Base-by-base conservation (phyloP, 192 early-diverging fungal genomes). In the Mortierella hygrophila region DNA sequence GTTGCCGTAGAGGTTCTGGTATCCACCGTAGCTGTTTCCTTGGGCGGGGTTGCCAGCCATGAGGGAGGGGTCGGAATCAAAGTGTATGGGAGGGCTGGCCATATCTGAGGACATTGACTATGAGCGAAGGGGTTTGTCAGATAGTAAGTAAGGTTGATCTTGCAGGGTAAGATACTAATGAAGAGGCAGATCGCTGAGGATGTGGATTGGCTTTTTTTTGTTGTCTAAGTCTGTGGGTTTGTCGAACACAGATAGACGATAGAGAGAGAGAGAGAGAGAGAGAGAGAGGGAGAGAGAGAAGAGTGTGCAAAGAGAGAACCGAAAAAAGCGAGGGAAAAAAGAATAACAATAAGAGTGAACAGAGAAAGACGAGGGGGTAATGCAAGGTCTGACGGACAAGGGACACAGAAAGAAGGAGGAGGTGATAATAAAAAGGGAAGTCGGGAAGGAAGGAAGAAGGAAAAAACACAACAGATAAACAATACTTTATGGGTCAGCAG, bases 61-160 rank as follows among this genome's bases (percentile, higher is more conserved):
- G 35, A 86, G 60, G 38, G 75, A 70, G 3, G 78, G 75, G 70
- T 86, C 84, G 18, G 78, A 77, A 26, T 86, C 84, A 42, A 86
- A 86, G 9, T 85, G 83, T 77, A 86, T 75, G 32, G 84, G 84
- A 52, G 84, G 84, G 6, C 78, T 86, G 79, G 84, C 84, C 84
- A 86, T 86, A 73, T 86, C 76, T 60, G 84, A 80, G 40, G 84
- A 80, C 79, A 80, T 81, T 40, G 70, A 81, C 75, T 70, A 73
- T 70, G n/a, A 55, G 63, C 37, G 26, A 54, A 18, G 35, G n/a
- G 72, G 40, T 70, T 38, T n/a, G 40, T 10, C 32, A 52, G 49
- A 52, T 6, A 70, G 38, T 38, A 41, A 46, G 42, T 29, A 72
- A 72, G 57, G 71, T 44, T 44, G 69, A 10, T 23, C 49, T 60